These are phyloP conservation scores for Gaultheria prostrata DNA, from an alignment of 148 eudicot species.

Conservation along the genomic window DNA sequence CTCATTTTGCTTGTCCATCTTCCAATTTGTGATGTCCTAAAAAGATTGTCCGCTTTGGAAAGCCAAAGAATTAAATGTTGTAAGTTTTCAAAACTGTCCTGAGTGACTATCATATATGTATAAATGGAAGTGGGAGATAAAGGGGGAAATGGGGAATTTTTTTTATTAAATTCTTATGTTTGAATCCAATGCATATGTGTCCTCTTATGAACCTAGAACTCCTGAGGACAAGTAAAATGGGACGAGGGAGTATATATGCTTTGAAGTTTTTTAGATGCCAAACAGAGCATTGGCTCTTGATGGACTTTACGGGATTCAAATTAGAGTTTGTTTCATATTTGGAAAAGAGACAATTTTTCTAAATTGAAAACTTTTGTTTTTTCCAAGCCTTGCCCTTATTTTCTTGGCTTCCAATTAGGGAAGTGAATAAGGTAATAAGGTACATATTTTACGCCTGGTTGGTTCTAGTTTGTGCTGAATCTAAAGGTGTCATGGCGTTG, in stretches of 20 bases:
- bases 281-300: background rate
- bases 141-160: background rate
- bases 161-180: background rate
- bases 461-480: background rate
- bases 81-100: background rate
- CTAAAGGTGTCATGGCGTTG: background rate
- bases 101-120: background rate
- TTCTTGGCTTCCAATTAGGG: constrained; percentile 7
- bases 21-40: background rate
- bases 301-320: background rate
- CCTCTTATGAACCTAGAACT: background rate
- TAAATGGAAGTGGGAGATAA: background rate
- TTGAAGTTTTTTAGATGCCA: background rate
- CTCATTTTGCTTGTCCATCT: background rate
- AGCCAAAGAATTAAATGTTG: background rate
- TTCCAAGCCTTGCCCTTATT: background rate
- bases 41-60: background rate
- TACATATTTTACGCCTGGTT: background rate
- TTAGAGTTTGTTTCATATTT: background rate
- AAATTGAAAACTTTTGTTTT: background rate
- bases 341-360: background rate
- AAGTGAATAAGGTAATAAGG: background rate
- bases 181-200: background rate
- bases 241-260: background rate
- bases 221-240: background rate